Evolutionary conservation across 2,329 filamentous ascomycete genomes (phyloP).

Genomic region (Paecilomyces sp.): DNA sequence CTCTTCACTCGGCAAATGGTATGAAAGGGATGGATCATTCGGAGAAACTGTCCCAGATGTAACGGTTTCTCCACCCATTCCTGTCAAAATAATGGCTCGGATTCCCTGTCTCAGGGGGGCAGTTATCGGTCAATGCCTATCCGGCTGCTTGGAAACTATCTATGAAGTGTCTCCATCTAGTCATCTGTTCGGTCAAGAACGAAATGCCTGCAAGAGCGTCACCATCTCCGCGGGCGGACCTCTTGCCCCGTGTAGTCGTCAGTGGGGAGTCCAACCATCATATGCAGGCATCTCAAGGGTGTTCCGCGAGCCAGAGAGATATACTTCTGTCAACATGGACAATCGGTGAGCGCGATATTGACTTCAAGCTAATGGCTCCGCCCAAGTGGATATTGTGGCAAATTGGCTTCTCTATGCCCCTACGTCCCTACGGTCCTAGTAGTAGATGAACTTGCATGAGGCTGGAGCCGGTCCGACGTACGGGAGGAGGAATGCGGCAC

Average conservation of each 20-base stretch:
- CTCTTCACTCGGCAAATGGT: not conserved
- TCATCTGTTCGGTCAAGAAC: not conserved
- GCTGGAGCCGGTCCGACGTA: not conserved
- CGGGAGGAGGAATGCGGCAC: not conserved
- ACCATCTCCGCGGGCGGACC: not conserved
- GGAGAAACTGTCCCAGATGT: not conserved
- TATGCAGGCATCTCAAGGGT: not conserved
- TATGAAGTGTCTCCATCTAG: not conserved
- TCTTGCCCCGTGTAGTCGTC: not conserved
- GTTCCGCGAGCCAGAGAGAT: not conserved
- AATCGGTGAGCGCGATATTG: not conserved
- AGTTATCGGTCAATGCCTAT: not conserved
- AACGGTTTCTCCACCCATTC: slow-evolving; percentile 1
- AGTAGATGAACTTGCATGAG: not conserved
- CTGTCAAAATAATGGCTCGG: not conserved
- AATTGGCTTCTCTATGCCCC: not conserved
- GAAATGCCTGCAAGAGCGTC: not conserved
- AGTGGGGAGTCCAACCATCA: not conserved
- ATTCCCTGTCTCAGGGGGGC: not conserved
- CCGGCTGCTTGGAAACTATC: not conserved
- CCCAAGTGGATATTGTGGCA: not conserved
- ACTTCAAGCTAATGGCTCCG: not conserved
- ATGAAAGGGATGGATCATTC: not conserved
- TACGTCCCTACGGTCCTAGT: not conserved
- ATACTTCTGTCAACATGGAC: not conserved